Percentiles rank a stretch among this genome's conserved stretches.
Conservation (phyloP, 768 basidiomycete genomes). For the Podaxis sp. region DNA sequence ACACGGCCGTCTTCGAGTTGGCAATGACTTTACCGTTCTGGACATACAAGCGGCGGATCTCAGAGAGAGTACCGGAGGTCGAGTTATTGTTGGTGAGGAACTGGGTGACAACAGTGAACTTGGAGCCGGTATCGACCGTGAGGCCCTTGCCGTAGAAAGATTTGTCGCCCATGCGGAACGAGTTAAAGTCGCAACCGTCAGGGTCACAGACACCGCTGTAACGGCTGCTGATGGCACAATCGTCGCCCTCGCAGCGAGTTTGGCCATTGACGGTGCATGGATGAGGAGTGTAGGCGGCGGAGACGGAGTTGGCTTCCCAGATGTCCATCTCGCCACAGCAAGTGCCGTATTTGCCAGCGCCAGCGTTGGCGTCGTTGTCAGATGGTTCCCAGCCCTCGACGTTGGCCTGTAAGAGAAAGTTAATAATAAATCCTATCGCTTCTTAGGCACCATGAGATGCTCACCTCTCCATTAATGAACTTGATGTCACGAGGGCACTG, state of each 20-base stretch:
- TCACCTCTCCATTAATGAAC: slow-evolving; percentile 21
- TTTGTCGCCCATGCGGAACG: slow-evolving; percentile 23
- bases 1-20: slow-evolving; percentile 20
- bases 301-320: slow-evolving; percentile 25
- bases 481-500: slow-evolving; percentile 25
- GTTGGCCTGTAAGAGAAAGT: slow-evolving; percentile 18
- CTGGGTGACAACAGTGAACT: slow-evolving; percentile 26
- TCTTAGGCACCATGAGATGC: background rate
- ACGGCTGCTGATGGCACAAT: slow-evolving; percentile 19
- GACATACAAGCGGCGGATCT: slow-evolving; percentile 24
- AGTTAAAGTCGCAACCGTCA: slow-evolving; percentile 25
- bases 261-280: slow-evolving; percentile 21
- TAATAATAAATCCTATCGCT: background rate
- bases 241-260: slow-evolving; percentile 20
- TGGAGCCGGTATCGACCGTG: slow-evolving; percentile 24
- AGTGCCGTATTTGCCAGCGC: slow-evolving; percentile 20
- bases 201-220: slow-evolving; percentile 21
- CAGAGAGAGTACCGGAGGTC: slow-evolving; percentile 21
- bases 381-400: slow-evolving; percentile 20
- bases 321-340: slow-evolving; percentile 28
- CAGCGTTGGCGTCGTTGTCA: slow-evolving; percentile 21
- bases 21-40: slow-evolving; percentile 24
- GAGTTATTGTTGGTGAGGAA: slow-evolving; percentile 24
- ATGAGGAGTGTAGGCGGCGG: slow-evolving; percentile 24
- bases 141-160: slow-evolving; percentile 23